phyloP scores from a whole-genome alignment of 352 stramenopile genomes.

The Paralagenidium karlingii region DNA sequence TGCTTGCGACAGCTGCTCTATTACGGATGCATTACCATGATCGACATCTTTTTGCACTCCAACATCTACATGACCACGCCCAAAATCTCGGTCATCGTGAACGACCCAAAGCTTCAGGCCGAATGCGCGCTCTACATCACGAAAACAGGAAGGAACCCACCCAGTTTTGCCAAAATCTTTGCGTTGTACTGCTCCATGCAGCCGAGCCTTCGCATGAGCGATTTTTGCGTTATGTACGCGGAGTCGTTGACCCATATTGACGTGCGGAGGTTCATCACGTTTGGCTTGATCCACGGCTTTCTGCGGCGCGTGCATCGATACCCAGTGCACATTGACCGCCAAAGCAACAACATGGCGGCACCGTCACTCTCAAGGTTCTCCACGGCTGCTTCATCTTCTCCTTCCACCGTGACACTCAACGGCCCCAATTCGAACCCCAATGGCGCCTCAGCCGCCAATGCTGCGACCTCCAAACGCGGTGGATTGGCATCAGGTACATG shows the following conservation, averaged over 20 bases:
- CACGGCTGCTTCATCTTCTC: too few species aligned
- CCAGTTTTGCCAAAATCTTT: constrained; percentile 70
- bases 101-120: constrained; percentile 47
- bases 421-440: too few species aligned
- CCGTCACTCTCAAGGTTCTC: too few species aligned
- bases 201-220: constrained; percentile 66
- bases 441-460: too few species aligned
- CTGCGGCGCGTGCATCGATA: constrained; percentile 77
- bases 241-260: constrained; percentile 62
- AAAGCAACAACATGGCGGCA: too few species aligned
- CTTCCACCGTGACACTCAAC: too few species aligned
- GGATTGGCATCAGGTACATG: too few species aligned
- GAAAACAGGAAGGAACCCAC: constrained; percentile 39
- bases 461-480: too few species aligned
- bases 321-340: too few species aligned
- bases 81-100: constrained; percentile 41
- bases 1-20: constrained; percentile 80
- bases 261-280: constrained; percentile 74
- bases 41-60: constrained; percentile 85
- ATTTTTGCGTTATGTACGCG: constrained; percentile 69
- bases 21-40: constrained; percentile 81
- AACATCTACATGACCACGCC: constrained; percentile 80
- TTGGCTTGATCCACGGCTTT: constrained; percentile 80
- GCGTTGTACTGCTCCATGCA: constrained; percentile 79
- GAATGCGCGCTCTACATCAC: constrained; percentile 73